Evolutionary conservation across 495 filamentous ascomycete genomes (phyloP).

Genomic region (Xeromyces bisporus): DNA sequence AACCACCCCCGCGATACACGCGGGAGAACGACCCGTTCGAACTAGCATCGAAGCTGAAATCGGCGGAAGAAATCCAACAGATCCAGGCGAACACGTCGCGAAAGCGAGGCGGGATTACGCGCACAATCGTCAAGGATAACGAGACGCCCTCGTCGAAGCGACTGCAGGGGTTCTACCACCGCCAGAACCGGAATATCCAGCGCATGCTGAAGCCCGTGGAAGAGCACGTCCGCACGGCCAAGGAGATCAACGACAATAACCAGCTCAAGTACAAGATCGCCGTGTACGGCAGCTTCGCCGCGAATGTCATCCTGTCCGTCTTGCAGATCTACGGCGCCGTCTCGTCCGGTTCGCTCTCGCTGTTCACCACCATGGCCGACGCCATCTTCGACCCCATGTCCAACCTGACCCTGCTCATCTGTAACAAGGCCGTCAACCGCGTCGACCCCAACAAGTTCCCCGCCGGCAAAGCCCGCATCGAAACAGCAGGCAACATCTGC

Average conservation of each 20-base stretch:
- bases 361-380: constrained; percentile 97
- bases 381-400: constrained; percentile 88
- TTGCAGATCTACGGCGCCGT: constrained; percentile 83
- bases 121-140: constrained; percentile 22
- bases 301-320: constrained; percentile 60
- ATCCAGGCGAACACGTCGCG: constrained; percentile 72
- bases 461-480: constrained; percentile 83
- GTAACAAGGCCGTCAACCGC: constrained; percentile 69
- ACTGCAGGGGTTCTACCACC: constrained; percentile 72
- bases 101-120: constrained; percentile 43
- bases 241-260: constrained; percentile 62
- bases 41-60: constrained; percentile 64
- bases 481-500: constrained; percentile 89
- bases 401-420: constrained; percentile 77
- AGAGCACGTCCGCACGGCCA: constrained; percentile 68
- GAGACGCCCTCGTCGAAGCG: constrained; percentile 36
- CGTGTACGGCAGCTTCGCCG: constrained; percentile 72
- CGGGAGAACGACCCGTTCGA: constrained; percentile 61
- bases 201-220: constrained; percentile 82
- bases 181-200: constrained; percentile 87
- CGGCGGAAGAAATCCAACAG: constrained; percentile 54
- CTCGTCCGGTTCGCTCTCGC: constrained; percentile 71
- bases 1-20: constrained; percentile 41
- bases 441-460: constrained; percentile 88
- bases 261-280: constrained; percentile 77